phyloP scores from a whole-genome alignment of 306 rosid species.

The Oemleria cerasiformis region DNA sequence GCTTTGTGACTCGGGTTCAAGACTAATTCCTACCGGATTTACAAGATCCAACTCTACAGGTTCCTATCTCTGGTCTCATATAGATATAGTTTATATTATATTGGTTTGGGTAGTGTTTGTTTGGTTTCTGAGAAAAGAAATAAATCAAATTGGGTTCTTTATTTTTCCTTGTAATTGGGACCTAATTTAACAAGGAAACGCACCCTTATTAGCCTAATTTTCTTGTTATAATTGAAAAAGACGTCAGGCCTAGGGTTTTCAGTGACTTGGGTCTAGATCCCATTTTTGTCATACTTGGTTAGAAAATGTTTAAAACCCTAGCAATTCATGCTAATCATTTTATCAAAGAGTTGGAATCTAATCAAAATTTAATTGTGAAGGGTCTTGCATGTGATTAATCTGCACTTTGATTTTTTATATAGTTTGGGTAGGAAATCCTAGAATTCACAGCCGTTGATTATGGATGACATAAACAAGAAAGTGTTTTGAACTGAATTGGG shows the following conservation, averaged over 20 bases:
- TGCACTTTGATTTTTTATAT: background rate
- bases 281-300: background rate
- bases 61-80: slow-evolving; percentile 23
- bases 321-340: background rate
- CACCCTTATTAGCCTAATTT: no score
- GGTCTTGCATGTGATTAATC: background rate
- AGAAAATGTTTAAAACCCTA: background rate
- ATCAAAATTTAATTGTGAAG: background rate
- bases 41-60: slow-evolving; percentile 52
- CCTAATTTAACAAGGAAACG: background rate
- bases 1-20: slow-evolving; percentile 57
- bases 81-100: background rate
- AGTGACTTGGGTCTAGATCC: background rate
- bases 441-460: background rate
- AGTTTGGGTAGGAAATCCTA: background rate
- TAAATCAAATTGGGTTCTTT: background rate
- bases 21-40: slow-evolving; percentile 53
- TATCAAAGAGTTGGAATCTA: no score
- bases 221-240: background rate
- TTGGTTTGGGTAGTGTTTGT: slow-evolving; percentile 3
- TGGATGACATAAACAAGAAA: background rate
- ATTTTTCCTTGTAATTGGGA: background rate
- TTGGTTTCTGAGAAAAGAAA: slow-evolving; percentile 3
- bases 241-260: background rate
- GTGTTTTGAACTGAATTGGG: background rate